Evolutionary conservation across 306 rosid genomes (phyloP), one percentile per base, ranked within the genome.

Genomic region (Castanea mollissima): DNA sequence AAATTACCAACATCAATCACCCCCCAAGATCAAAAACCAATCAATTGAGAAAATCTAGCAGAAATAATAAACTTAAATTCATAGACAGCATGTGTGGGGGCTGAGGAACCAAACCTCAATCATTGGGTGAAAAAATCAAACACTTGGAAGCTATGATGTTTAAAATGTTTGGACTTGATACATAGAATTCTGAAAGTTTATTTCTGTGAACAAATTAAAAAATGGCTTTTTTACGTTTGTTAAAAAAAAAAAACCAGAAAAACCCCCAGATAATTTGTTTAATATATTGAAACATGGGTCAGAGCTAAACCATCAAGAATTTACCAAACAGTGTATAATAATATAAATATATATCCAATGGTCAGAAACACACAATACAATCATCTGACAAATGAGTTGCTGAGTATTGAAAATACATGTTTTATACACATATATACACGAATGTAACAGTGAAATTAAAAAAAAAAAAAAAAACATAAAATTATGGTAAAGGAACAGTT

Each of bases 31-130:
- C 77, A 65, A 10, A 78, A 15, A 35, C 49, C 71, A 0, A 21
- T 57, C 11, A 15, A 16, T 20, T 67, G 25, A 23, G 19, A 59
- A 44, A 32, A 75, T 34, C 4, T 13, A 18, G 11, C 52, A 10
- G 72, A 34, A 31, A 32, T 55, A n/a, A 15, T 54, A 8, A 74
- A 31, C 51, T 56, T 11, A 18, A 27, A 63, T 19, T 68, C 32
- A 27, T 15, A 77, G 76, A 73, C 54, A 82, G 11, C 72, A 74
- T 71, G n/a, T 76, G 21, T 35, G 70, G 68, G 63, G 6, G 60
- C 70, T 49, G 15, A 49, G 69, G 69, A 11, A 27, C 21, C 70
- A 76, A 13, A 21, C 38, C 55, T 55, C 51, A 71, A 3, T 15
- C 7, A 18, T 4, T 8, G 51, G 6, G 6, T n/a, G 9, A 29